A percentile compares a stretch with the other conserved stretches of the same genome.
Evolutionary conservation across 1,284 basidiomycete species (phyloP).

Genomic region (Sporisorium sorghi): DNA sequence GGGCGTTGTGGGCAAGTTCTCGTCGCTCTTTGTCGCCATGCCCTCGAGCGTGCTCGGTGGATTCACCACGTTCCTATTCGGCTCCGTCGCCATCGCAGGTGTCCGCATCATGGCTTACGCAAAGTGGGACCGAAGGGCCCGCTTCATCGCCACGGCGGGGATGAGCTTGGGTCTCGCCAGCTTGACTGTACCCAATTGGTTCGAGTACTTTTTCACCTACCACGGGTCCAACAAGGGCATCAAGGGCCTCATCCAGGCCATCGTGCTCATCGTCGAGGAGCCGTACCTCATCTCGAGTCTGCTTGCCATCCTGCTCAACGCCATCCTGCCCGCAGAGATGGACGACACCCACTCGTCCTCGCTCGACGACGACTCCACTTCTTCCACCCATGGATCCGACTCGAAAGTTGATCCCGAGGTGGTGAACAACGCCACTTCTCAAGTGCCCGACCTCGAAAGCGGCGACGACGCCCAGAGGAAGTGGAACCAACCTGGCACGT

Average conservation of each 20-base stretch:
- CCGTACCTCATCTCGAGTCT: conserved; percentile 44
- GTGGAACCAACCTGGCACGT: conserved; percentile 30
- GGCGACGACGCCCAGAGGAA: conserved; percentile 10
- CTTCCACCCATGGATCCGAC: conserved; percentile 12
- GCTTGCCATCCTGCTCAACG: conserved; percentile 37
- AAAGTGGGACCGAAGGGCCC: conserved; percentile 40
- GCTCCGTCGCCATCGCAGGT: conserved; percentile 37
- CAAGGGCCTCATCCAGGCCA: conserved; percentile 37
- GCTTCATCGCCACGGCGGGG: conserved; percentile 41
- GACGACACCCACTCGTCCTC: conserved; percentile 9
- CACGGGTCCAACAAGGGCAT: conserved; percentile 22
- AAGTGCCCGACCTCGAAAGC: conserved; percentile 25
- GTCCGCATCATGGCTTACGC: conserved; percentile 49
- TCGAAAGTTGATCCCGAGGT: conserved; percentile 8
- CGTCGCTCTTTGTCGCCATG: conserved; percentile 40
- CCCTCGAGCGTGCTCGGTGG: conserved; percentile 37
- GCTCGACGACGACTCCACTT: conserved; percentile 14
- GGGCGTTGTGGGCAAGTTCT: conserved; percentile 43
- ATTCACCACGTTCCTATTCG: conserved; percentile 47
- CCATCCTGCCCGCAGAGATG: conserved; percentile 26
- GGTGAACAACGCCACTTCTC: not conserved
- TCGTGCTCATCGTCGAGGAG: conserved; percentile 45
- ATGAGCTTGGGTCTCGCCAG: conserved; percentile 36
- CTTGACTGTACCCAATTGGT: conserved; percentile 37
- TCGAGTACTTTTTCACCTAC: conserved; percentile 47